Conservation (phyloP, 2,329 filamentous ascomycete genomes). For the Polytolypa hystricis region DNA sequence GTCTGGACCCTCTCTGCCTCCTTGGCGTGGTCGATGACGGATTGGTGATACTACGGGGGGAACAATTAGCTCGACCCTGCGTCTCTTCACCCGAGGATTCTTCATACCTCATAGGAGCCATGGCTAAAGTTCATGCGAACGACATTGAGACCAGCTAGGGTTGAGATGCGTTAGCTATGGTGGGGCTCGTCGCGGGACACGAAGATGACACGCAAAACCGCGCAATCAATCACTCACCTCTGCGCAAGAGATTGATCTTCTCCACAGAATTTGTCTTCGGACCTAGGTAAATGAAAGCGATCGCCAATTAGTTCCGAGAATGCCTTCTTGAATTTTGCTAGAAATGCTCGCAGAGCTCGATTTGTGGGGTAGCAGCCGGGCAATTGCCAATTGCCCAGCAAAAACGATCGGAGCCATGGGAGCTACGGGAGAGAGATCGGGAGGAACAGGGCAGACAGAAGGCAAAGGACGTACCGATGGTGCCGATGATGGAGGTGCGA, state of each 20-base stretch:
- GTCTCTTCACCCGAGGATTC: not conserved
- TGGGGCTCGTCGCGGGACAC: not conserved
- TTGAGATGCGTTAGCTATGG: constrained; percentile 1
- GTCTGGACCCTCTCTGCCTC: constrained; percentile 65
- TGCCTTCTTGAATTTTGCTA: no score
- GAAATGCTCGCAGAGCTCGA: no score
- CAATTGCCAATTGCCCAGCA: no score
- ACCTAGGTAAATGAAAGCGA: constrained; percentile 36
- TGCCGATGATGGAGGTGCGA: constrained; percentile 96
- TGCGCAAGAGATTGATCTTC: constrained; percentile 89
- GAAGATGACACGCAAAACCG: not conserved
- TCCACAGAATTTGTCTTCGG: constrained; percentile 98
- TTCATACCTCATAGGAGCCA: constrained; percentile 62
- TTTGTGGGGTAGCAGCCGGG: no score
- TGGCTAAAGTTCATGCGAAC: constrained; percentile 99
- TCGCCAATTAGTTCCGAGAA: no score
- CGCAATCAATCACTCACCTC: constrained; percentile 37
- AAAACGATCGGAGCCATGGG: no score
- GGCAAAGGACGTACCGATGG: constrained; percentile 56
- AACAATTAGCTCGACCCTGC: not conserved
- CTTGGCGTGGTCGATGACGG: constrained; percentile 91
- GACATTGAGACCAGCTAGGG: constrained; percentile 75
- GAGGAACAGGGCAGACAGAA: constrained; percentile 7
- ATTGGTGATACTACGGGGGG: constrained; percentile 69
- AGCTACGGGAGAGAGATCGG: no score